phyloP scores from a whole-genome alignment of 2,329 filamentous ascomycete genomes.

The Ascochyta clinopodiicola region DNA sequence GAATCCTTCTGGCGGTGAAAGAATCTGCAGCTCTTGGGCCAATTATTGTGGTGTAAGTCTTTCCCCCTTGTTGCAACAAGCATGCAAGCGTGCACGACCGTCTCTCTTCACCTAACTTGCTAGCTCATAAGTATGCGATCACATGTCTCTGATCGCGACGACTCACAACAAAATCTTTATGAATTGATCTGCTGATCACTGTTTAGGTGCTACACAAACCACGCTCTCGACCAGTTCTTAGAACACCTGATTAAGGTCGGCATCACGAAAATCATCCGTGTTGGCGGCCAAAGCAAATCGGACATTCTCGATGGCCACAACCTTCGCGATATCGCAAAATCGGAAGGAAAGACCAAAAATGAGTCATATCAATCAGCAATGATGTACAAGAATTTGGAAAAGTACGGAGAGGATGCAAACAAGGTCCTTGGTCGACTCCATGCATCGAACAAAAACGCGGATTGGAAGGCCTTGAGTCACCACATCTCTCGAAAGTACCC shows the following conservation, averaged over 20 bases:
- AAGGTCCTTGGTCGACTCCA: conserved; percentile 17
- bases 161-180: too few relatives aligned
- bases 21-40: conserved; percentile 50
- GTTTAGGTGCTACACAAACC: conserved; percentile 57
- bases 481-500: conserved; percentile 23
- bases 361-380: conserved; percentile 21
- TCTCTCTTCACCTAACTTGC: too few relatives aligned
- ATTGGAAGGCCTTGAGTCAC: conserved; percentile 26
- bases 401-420: conserved; percentile 9
- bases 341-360: conserved; percentile 27
- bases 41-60: conserved; percentile 49
- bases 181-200: background rate
- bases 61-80: background rate
- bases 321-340: conserved; percentile 47
- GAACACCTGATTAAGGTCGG: conserved; percentile 62
- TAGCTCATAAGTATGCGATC: too few relatives aligned
- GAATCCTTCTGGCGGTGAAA: conserved; percentile 58
- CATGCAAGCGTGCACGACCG: too few relatives aligned
- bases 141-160: too few relatives aligned
- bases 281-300: conserved; percentile 66
- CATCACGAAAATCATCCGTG: conserved; percentile 63
- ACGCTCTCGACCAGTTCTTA: conserved; percentile 65
- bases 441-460: conserved; percentile 7
- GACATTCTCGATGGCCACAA: conserved; percentile 59
- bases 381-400: conserved; percentile 23